phyloP scores from a whole-genome alignment of 2,329 filamentous ascomycete species.

The Oidium heveae region DNA sequence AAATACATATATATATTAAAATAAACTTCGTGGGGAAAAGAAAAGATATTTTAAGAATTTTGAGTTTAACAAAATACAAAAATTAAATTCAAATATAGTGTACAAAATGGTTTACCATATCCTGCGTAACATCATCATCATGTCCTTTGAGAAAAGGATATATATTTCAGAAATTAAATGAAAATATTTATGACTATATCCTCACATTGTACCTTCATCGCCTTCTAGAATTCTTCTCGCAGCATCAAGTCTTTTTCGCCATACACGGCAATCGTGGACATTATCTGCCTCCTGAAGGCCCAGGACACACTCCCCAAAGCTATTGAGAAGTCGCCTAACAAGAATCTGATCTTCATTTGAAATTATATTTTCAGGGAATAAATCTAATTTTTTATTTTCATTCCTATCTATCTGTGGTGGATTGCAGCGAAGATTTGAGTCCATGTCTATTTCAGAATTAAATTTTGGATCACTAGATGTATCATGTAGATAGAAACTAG shows the following conservation, averaged over 20 bases:
- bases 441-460: not conserved
- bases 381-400: conserved; percentile 4
- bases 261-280: conserved; percentile 33
- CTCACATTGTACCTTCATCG: conserved; percentile 20
- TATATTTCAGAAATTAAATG: too few species aligned
- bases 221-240: conserved; percentile 53
- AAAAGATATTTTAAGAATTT: too few species aligned
- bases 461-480: not conserved
- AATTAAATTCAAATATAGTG: too few species aligned
- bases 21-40: too few species aligned
- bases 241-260: conserved; percentile 47
- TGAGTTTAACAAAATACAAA: too few species aligned
- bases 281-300: conserved; percentile 28
- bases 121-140: too few species aligned
- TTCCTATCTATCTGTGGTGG: not conserved
- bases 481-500: not conserved
- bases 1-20: too few species aligned
- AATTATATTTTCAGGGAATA: conserved; percentile 13
- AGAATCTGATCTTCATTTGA: conserved; percentile 29
- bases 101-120: too few species aligned
- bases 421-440: not conserved
- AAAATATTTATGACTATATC: too few species aligned
- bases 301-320: conserved; percentile 32
- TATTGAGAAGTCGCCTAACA: conserved; percentile 32
- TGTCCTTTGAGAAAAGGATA: too few species aligned